Evolutionary conservation across 371 early-diverging fungal genomes (phyloP), one percentile per base, ranked within the genome.

Genomic region (Mucor ambiguus): DNA sequence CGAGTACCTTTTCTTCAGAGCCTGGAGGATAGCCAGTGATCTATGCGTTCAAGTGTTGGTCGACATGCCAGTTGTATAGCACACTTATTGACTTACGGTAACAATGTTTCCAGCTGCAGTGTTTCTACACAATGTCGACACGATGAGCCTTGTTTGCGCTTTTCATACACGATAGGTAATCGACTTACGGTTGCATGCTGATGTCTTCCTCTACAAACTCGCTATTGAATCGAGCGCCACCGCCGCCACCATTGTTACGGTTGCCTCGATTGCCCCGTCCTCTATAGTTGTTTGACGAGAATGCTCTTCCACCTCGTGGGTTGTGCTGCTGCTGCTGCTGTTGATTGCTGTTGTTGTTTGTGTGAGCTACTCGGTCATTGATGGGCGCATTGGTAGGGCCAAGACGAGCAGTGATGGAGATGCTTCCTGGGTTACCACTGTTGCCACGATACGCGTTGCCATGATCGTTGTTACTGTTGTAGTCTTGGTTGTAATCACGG

Each of bases 141-240:
- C 28, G 3, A 52, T 41, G 18, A 52, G 52, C 28, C 11, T 28
- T 28, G 26, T 52, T 28, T 28, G 6, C 12, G 12, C 6, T 16
- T 52, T 10, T 5, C 28, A 52, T 26, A 52, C 3, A 28, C 52
- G 5, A 52, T 26, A 16, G 10, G 14, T 24, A 49, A 14, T 52
- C 52, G 12, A 52, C 43, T 60, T 70, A 68, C 61, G 68, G 58
- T 8, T 60, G 67, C 82, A 81, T 79, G 33, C 70, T 72, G 43
- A 74, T 79, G 57, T 81, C 82, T 61, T 81, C 79, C 16, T 77
- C 77, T 2, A 72, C 61, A 52, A 81, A 75, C 12, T 73, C 73
- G 20, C 70, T 68, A 32, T 71, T 76, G 33, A 73, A 78, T 24
- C 78, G 66, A 55, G 35, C 46, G 22, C 49, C 48, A 33, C 57